Evolutionary conservation across 140 eudicot species (phyloP).

Genomic region (Erigeron philadelphicus): DNA sequence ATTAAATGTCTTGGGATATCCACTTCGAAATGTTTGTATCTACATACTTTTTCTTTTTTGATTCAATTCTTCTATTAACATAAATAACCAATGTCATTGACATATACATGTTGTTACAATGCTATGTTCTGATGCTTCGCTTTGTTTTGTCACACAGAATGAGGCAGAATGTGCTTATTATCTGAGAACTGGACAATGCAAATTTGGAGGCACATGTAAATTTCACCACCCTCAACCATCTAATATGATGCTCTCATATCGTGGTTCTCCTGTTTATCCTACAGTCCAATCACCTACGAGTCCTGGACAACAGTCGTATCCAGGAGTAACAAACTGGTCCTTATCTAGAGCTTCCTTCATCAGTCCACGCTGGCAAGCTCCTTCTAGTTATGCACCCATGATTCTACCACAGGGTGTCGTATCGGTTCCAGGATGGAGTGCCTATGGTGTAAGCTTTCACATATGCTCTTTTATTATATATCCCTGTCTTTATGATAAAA

Average conservation of each 20-base stretch:
- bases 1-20: conserved; percentile 77
- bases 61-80: background rate
- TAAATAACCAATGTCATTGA: background rate
- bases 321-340: conserved; percentile 57
- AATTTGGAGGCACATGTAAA: conserved; percentile 91
- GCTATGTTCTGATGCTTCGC: background rate
- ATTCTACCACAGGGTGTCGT: conserved; percentile 83
- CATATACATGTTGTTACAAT: background rate
- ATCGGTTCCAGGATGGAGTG: conserved; percentile 82
- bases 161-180: conserved; percentile 86
- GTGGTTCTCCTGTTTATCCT: conserved; percentile 85
- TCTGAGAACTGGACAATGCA: conserved; percentile 90
- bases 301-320: conserved; percentile 76
- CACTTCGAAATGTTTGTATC: conserved; percentile 82
- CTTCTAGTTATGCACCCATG: conserved; percentile 70
- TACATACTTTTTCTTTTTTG: background rate
- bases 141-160: conserved; percentile 40
- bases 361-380: conserved; percentile 79
- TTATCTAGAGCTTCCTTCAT: conserved; percentile 67
- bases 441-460: conserved; percentile 60
- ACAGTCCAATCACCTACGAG: conserved; percentile 64
- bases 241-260: conserved; percentile 60
- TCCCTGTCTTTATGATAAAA: background rate
- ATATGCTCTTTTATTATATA: conserved; percentile 3
- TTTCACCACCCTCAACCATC: conserved; percentile 93